Percentiles rank a stretch among this genome's conserved stretches.
phyloP scores from a whole-genome alignment of 768 basidiomycete species.

The Pleurotus tuoliensis region DNA sequence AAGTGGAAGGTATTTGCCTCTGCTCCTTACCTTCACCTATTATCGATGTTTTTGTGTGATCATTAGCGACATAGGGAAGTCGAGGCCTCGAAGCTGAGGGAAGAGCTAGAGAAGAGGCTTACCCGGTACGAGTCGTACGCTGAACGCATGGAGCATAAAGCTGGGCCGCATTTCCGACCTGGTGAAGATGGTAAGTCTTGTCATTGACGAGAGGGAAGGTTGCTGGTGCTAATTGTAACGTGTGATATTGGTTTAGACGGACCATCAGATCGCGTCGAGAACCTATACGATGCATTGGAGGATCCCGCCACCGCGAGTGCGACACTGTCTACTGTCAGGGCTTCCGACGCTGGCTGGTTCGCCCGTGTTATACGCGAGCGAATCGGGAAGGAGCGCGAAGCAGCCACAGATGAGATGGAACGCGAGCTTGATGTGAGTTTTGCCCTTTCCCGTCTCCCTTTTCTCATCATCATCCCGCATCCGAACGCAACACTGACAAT shows the following conservation, averaged over 20 bases:
- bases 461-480: not conserved
- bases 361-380: constrained; percentile 48
- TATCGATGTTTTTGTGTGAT: not conserved
- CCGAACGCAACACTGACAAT: not conserved
- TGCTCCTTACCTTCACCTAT: not conserved
- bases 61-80: constrained; percentile 52
- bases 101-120: constrained; percentile 54
- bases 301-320: constrained; percentile 42
- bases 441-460: not conserved
- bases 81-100: constrained; percentile 55
- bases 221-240: no score
- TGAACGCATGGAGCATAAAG: constrained; percentile 59
- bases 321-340: constrained; percentile 37
- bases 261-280: constrained; percentile 46
- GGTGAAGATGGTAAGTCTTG: constrained; percentile 34
- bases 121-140: constrained; percentile 53
- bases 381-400: constrained; percentile 45
- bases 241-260: constrained; percentile 22
- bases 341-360: constrained; percentile 60
- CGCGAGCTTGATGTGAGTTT: constrained; percentile 64
- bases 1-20: constrained; percentile 61
- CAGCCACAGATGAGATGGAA: constrained; percentile 58
- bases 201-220: no score
- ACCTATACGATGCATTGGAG: constrained; percentile 63
- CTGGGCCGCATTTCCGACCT: constrained; percentile 40